Percentiles rank a stretch among this genome's conserved stretches.
Evolutionary conservation across 177 flowering plant species (phyloP).

Genomic region (Vitis hybrid): DNA sequence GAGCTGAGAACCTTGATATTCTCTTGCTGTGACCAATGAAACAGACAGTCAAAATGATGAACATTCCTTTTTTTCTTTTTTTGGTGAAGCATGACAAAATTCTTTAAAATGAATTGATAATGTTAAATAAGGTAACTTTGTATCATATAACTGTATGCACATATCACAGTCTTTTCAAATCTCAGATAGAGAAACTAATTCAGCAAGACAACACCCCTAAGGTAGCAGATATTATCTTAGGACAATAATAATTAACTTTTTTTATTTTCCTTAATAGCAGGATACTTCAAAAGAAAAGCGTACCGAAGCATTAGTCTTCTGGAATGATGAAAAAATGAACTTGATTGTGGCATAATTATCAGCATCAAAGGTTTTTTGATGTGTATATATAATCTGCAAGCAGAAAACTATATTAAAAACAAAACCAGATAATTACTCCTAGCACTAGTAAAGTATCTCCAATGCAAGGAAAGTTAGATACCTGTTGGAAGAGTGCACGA

Average conservation of each 20-base stretch:
- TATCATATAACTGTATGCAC: neutral
- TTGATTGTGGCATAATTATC: slow-evolving; percentile 46
- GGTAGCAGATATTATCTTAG: neutral
- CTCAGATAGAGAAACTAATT: neutral
- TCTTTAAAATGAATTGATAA: neutral
- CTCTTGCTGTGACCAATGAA: slow-evolving; percentile 38
- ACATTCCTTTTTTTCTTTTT: neutral
- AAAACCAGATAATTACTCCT: neutral
- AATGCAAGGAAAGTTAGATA: slow-evolving; percentile 11
- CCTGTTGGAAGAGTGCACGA: slow-evolving; percentile 70
- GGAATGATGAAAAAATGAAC: slow-evolving; percentile 31
- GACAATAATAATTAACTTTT: neutral
- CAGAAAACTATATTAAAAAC: slow-evolving; percentile 6
- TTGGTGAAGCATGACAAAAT: neutral
- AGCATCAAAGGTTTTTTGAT: slow-evolving; percentile 62
- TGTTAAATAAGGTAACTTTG: too few relatives aligned
- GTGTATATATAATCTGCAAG: slow-evolving; percentile 72
- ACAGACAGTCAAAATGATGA: neutral
- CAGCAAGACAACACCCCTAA: neutral
- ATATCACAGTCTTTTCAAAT: neutral
- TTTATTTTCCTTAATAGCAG: neutral
- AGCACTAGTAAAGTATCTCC: neutral
- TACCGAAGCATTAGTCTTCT: slow-evolving; percentile 35
- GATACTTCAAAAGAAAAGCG: neutral
- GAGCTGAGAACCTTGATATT: slow-evolving; percentile 29